Conservation (phyloP, 371 early-diverging fungal species). For the Rhizopus sp. region DNA sequence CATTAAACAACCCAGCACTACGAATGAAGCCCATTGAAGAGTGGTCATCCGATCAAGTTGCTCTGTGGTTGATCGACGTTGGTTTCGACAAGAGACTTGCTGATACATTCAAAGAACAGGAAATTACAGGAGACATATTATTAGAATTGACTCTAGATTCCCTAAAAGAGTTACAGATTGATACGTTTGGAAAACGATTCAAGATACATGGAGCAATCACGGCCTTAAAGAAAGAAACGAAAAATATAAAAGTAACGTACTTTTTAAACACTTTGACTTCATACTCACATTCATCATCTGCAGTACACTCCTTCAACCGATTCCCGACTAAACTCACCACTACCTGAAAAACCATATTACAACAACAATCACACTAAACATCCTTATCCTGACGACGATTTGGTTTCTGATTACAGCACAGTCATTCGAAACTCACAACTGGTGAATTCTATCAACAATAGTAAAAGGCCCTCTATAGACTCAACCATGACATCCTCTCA, state of each 20-base stretch:
- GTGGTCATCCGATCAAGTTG: constrained; percentile 51
- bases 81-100: constrained; percentile 60
- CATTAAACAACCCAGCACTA: constrained; percentile 1
- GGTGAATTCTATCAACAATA: not conserved
- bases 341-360: constrained; percentile 5
- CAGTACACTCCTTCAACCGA: not conserved
- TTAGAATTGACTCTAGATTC: constrained; percentile 65
- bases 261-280: too few species aligned
- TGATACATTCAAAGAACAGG: constrained; percentile 64
- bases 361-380: constrained; percentile 12
- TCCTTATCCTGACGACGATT: constrained; percentile 28
- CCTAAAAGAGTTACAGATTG: constrained; percentile 69
- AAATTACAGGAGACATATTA: constrained; percentile 73
- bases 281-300: too few species aligned
- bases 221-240: constrained; percentile 38
- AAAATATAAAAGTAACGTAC: too few species aligned
- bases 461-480: not conserved
- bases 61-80: constrained; percentile 41
- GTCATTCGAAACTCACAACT: constrained; percentile 25
- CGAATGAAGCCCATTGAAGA: constrained; percentile 35
- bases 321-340: not conserved
- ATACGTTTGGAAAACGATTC: constrained; percentile 71
- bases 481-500: too few species aligned
- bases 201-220: constrained; percentile 70
- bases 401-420: constrained; percentile 36